A percentile compares a stretch with the other conserved stretches of the same genome.
phyloP scores from a whole-genome alignment of 108 stramenopile genomes.

The Pseudonitzschia delicatissima region DNA sequence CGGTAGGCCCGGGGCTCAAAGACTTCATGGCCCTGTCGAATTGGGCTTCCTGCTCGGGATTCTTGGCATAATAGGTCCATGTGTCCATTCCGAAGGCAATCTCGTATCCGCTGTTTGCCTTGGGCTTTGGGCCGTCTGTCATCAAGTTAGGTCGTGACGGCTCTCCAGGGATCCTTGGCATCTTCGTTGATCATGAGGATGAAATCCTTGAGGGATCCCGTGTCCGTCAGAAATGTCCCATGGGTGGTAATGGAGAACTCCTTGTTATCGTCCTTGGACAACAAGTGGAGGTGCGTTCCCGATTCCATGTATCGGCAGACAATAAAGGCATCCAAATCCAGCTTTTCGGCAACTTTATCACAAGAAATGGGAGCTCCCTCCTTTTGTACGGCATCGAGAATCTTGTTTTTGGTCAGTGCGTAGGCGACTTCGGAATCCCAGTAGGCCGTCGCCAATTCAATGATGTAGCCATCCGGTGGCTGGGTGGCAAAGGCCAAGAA shows the following conservation, averaged over 20 bases:
- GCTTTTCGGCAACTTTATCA: not conserved
- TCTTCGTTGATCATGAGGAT: conserved; percentile 5
- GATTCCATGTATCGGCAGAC: conserved; percentile 11
- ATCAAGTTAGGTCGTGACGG: not conserved
- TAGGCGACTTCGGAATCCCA: conserved; percentile 9
- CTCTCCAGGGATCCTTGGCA: not conserved
- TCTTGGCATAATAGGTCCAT: not conserved
- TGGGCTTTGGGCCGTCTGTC: not conserved
- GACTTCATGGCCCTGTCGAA: conserved; percentile 4
- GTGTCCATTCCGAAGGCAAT: not conserved
- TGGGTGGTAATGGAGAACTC: not conserved
- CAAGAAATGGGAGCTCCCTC: not conserved
- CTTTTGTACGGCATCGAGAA: not conserved
- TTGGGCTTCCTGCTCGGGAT: conserved; percentile 6
- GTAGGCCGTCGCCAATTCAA: conserved; percentile 6
- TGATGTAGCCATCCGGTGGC: not conserved
- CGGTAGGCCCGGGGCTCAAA: not conserved
- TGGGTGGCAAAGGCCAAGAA: not conserved
- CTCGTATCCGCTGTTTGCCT: not conserved
- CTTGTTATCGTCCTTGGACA: not conserved
- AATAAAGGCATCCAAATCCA: conserved; percentile 1
- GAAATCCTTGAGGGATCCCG: not conserved
- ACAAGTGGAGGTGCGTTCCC: not conserved
- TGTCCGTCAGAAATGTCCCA: not conserved
- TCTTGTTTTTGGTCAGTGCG: not conserved